Evolutionary conservation across 345 rosid species (phyloP), one percentile per base, ranked within the genome.

Genomic region (Abelmoschus esculentus): DNA sequence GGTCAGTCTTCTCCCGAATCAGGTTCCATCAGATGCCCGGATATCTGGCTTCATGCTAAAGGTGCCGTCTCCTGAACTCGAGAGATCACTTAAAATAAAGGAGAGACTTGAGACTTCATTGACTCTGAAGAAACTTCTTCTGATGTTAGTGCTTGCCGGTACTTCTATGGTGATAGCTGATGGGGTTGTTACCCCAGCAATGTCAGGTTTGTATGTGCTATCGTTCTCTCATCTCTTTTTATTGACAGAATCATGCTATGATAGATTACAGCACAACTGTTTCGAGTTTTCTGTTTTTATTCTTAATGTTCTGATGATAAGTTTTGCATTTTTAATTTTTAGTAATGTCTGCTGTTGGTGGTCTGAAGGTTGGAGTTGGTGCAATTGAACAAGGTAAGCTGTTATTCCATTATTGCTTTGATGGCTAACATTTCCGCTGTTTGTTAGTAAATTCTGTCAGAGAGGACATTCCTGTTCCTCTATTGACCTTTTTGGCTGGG

Each of bases 81-180:
- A 96, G 86, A 87, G 99, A 80, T 96, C 99, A 57, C 72, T 96
- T 75, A 96, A 85, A 86, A 84, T 96, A 70, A 96, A 96, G 83
- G 99, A 92, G 79, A 87, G 87, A 61, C 99, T 96, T n/a, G 99
- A 96, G 86, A 75, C 73, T 70, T 92, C 99, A 57, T 70, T 77
- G 76, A 56, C 89, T 47, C 66, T 90, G 77, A 96, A 96, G 86
- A 89, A 81, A 83, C 65, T 91, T 76, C 92, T 92, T 67, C 87
- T 96, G 78, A 80, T 84, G 70, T 75, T 96, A 72, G 98, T 96
- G 63, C 98, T 92, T 83, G 98, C 90, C 69, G 96, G 99, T 69
- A 96, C 99, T 73, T 79, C 98, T 69, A 92, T 96, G 99, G 93
- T 96, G 72, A 89, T 96, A 75, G 99, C 96, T 22, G 97, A 92